Evolutionary conservation across 257 asterid genomes (phyloP).

Genomic region (Solanum tacnaense): DNA sequence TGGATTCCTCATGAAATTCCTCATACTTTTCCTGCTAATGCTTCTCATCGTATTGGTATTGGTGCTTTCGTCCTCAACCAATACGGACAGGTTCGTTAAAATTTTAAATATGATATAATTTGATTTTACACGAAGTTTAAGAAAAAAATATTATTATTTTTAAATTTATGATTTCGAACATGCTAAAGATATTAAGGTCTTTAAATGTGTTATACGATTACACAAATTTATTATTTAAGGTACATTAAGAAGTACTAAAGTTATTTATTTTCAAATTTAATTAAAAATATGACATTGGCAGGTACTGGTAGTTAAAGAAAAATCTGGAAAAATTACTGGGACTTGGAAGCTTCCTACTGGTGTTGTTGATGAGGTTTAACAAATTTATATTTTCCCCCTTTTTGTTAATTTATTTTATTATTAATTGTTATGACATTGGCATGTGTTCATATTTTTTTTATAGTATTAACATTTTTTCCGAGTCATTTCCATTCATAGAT

Average conservation of each 20-base stretch:
- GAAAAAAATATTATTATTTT: too few species aligned
- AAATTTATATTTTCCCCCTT: background rate
- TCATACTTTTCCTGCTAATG: constrained; percentile 69
- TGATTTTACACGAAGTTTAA: too few species aligned
- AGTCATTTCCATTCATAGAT: background rate
- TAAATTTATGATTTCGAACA: background rate
- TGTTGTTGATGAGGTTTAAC: constrained; percentile 77
- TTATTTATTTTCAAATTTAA: background rate
- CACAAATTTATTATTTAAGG: background rate
- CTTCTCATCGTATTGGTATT: constrained; percentile 82
- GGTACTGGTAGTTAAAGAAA: constrained; percentile 90
- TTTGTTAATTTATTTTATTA: background rate
- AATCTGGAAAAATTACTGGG: constrained; percentile 62
- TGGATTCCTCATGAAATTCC: constrained; percentile 56
- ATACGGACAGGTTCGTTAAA: constrained; percentile 39
- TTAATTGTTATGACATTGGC: too few species aligned
- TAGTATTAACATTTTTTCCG: background rate
- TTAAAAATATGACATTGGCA: background rate
- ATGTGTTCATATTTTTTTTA: background rate
- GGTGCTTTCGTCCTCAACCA: constrained; percentile 72
- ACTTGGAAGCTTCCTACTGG: constrained; percentile 94
- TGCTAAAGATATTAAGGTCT: background rate
- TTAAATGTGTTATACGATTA: background rate
- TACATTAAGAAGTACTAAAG: background rate
- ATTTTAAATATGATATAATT: too few species aligned